These are phyloP conservation scores for Melastoma candidum DNA, from an alignment of 441 rosid species.

Conservation along the genomic window DNA sequence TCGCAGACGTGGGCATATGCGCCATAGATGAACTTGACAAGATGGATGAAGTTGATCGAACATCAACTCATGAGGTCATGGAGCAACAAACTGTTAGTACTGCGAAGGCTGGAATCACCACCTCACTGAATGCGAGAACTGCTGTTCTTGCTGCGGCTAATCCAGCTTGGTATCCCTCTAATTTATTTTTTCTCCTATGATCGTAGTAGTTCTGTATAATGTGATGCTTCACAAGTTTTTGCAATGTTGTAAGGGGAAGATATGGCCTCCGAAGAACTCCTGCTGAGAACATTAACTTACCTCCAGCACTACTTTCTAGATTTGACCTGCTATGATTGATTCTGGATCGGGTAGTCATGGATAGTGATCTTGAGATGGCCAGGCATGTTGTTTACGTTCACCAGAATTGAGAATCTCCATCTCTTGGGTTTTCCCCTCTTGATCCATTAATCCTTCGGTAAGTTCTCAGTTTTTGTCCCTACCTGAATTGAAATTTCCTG, in stretches of 20 bases:
- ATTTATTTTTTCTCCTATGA: neutral
- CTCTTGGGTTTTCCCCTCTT: conserved; percentile 88
- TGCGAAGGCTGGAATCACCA: conserved; percentile 99
- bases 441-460: conserved; percentile 89
- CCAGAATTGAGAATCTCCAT: conserved; percentile 84
- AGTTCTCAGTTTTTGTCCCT: conserved; percentile 3
- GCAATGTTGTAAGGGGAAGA: conserved; percentile 61
- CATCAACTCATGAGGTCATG: conserved; percentile 99
- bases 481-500: no score
- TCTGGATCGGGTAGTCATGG: conserved; percentile 97
- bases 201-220: neutral
- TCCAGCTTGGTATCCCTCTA: conserved; percentile 83
- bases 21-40: conserved; percentile 99
- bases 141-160: conserved; percentile 99
- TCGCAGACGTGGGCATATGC: conserved; percentile 99
- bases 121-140: conserved; percentile 97
- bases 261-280: conserved; percentile 96
- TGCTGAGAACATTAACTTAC: conserved; percentile 94
- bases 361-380: conserved; percentile 92
- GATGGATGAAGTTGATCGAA: conserved; percentile 99
- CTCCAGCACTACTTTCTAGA: conserved; percentile 94
- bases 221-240: neutral
- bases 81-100: conserved; percentile 99
- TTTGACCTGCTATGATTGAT: conserved; percentile 98
- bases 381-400: conserved; percentile 95